Percentiles rank a stretch among this genome's conserved stretches.
These are phyloP conservation scores for Moniliophthora roreri DNA, from an alignment of 1,284 basidiomycete genomes.

Conservation along the genomic window DNA sequence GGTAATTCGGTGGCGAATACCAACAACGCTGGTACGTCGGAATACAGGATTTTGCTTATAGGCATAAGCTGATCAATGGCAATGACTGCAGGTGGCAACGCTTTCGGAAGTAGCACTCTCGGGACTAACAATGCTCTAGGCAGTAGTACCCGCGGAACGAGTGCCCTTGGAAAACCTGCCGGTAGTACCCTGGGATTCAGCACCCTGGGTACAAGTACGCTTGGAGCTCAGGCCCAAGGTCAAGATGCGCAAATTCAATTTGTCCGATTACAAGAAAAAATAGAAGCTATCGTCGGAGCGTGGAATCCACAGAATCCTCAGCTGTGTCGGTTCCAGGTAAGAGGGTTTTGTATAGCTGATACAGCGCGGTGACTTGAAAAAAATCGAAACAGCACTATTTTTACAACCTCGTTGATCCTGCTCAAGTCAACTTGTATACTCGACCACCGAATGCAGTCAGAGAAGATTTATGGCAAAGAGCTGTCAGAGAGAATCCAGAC, in stretches of 20 bases:
- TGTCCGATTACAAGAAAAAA: slow-evolving; percentile 55
- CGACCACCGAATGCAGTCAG: slow-evolving; percentile 75
- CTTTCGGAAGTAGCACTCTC: slow-evolving; percentile 27
- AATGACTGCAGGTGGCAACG: slow-evolving; percentile 24
- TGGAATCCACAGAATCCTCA: slow-evolving; percentile 73
- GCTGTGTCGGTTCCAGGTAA: slow-evolving; percentile 79
- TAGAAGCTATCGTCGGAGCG: slow-evolving; percentile 66
- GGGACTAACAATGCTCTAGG: no score
- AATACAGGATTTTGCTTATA: no score
- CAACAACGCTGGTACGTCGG: slow-evolving; percentile 14
- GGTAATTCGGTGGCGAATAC: slow-evolving; percentile 10
- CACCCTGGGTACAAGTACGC: slow-evolving; percentile 22
- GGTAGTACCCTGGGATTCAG: not conserved
- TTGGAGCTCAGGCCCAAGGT: slow-evolving; percentile 43
- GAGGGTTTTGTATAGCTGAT: slow-evolving; percentile 19
- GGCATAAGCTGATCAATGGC: no score
- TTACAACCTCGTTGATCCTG: slow-evolving; percentile 84
- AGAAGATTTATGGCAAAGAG: slow-evolving; percentile 80
- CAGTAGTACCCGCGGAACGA: slow-evolving; percentile 27
- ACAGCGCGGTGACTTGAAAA: no score
- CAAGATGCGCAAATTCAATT: slow-evolving; percentile 64
- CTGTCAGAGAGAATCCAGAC: slow-evolving; percentile 82
- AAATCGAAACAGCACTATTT: slow-evolving; percentile 63
- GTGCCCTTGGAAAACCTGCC: slow-evolving; percentile 18
- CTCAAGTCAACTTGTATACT: slow-evolving; percentile 67